phyloP scores from a whole-genome alignment of 2,329 filamentous ascomycete genomes.

The Talaromyces sp. region DNA sequence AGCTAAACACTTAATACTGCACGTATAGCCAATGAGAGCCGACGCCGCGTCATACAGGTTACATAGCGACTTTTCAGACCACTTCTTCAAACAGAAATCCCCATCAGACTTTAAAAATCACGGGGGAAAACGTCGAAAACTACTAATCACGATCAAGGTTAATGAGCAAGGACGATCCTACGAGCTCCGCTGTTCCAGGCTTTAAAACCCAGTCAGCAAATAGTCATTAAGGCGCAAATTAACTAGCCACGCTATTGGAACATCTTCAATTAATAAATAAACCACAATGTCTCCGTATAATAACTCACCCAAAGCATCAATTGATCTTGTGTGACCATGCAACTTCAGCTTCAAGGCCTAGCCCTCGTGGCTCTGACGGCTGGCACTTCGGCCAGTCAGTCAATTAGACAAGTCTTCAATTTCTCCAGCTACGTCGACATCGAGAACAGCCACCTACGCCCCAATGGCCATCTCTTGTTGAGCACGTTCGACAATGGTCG shows the following conservation, averaged over 20 bases:
- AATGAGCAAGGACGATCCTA: not conserved
- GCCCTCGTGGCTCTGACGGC: not conserved
- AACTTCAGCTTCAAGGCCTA: not conserved
- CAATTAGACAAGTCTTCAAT: not conserved
- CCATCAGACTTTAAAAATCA: not conserved
- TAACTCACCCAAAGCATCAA: too few species aligned
- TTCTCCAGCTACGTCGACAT: not conserved
- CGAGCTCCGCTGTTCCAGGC: not conserved
- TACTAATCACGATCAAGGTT: not conserved
- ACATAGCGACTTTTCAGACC: not conserved
- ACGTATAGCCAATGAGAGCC: not conserved
- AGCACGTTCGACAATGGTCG: not conserved
- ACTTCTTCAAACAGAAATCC: not conserved
- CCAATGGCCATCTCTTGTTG: not conserved
- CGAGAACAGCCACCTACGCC: constrained; percentile 1
- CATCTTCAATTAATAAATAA: too few species aligned
- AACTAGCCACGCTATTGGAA: too few species aligned
- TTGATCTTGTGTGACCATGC: too few species aligned
- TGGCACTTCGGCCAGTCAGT: not conserved
- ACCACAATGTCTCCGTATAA: too few species aligned
- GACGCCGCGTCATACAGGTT: not conserved
- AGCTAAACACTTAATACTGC: not conserved
- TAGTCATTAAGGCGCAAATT: not conserved
- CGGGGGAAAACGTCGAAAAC: not conserved
- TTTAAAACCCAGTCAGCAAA: not conserved